A percentile compares a stretch with the other conserved stretches of the same genome.
Conservation (phyloP, 1,284 basidiomycete genomes). For the Gymnopus androsaceus region DNA sequence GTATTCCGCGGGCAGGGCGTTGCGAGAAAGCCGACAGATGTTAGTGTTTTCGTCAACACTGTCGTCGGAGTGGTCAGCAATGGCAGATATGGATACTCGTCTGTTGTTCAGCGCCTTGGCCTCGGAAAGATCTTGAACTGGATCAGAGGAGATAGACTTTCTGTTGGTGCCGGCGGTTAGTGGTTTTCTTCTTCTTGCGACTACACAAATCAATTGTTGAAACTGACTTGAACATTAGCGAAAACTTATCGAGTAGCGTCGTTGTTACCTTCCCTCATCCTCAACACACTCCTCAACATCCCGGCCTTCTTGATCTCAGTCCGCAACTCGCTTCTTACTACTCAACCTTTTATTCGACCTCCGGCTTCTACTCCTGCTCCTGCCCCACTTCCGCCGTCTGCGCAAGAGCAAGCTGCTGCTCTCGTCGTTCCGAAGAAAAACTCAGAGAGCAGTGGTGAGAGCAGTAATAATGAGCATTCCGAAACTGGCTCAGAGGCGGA, state of each 20-base stretch:
- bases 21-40: constrained; percentile 53
- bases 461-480: too few relatives aligned
- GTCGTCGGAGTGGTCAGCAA: constrained; percentile 59
- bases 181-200: constrained; percentile 7
- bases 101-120: constrained; percentile 46
- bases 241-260: constrained; percentile 69
- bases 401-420: too few relatives aligned
- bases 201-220: background rate
- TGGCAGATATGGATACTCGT: constrained; percentile 42
- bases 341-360: too few relatives aligned
- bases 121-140: constrained; percentile 50
- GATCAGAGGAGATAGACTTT: constrained; percentile 63
- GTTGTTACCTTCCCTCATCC: too few relatives aligned
- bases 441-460: too few relatives aligned
- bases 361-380: too few relatives aligned
- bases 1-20: constrained; percentile 37
- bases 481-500: constrained; percentile 64
- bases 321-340: too few relatives aligned
- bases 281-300: too few relatives aligned
- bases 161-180: constrained; percentile 75
- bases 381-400: too few relatives aligned
- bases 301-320: too few relatives aligned
- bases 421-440: too few relatives aligned
- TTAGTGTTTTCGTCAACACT: constrained; percentile 57
- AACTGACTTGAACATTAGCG: constrained; percentile 38